Conservation (phyloP, 768 basidiomycete species). For the Pilatotrama ljubarskyi region DNA sequence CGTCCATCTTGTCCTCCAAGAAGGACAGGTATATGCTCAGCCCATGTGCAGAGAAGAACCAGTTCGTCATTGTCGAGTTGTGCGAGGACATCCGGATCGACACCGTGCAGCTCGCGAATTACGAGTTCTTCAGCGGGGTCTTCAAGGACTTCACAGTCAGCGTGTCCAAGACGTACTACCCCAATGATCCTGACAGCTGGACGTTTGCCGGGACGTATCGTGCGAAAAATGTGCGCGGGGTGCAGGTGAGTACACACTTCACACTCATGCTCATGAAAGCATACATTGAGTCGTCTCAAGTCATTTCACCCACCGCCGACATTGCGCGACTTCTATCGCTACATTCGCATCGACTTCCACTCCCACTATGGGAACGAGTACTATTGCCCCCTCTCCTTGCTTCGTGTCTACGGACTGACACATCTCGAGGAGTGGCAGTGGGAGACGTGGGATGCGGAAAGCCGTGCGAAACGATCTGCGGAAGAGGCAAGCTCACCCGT, state of each 20-base stretch:
- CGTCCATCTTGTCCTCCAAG: constrained; percentile 83
- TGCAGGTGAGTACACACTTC: constrained; percentile 66
- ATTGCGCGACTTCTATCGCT: constrained; percentile 85
- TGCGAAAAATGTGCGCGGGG: constrained; percentile 88
- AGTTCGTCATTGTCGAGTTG: constrained; percentile 91
- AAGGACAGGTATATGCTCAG: constrained; percentile 97
- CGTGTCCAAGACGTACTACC: constrained; percentile 50
- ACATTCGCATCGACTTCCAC: constrained; percentile 90
- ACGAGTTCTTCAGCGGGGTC: constrained; percentile 96
- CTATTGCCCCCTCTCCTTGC: constrained; percentile 91
- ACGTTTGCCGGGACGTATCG: constrained; percentile 73
- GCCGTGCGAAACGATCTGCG: constrained; percentile 34
- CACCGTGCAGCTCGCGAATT: constrained; percentile 94
- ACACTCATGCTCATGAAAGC: not conserved
- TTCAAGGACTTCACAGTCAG: constrained; percentile 91
- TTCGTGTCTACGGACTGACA: constrained; percentile 93
- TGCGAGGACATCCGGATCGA: constrained; percentile 98
- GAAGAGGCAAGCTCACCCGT: constrained; percentile 27
- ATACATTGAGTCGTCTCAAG: constrained; percentile 33
- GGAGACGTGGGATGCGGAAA: constrained; percentile 80
- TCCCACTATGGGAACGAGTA: constrained; percentile 94
- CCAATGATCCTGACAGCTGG: constrained; percentile 43
- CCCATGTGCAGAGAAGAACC: constrained; percentile 67
- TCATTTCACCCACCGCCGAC: constrained; percentile 78
- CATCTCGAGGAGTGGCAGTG: constrained; percentile 97